A percentile compares a stretch with the other conserved stretches of the same genome.
phyloP scores from a whole-genome alignment of 306 rosid genomes.

The Senna siamea region DNA sequence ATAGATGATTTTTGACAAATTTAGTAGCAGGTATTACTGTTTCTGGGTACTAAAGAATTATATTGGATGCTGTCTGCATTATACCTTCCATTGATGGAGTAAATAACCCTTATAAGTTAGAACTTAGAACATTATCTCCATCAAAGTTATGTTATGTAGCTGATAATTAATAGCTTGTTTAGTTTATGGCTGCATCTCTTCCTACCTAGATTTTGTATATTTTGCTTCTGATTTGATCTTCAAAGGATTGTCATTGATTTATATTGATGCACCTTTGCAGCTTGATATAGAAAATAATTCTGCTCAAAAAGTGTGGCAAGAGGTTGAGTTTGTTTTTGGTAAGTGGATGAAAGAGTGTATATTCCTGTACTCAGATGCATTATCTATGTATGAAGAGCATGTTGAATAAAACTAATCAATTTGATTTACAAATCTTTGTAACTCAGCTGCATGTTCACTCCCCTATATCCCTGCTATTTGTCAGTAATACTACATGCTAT shows the following conservation, averaged over 20 bases:
- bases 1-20: conserved; percentile 16
- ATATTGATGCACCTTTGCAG: conserved; percentile 56
- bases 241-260: conserved; percentile 19
- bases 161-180: not conserved
- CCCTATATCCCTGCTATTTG: conserved; percentile 23
- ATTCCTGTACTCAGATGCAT: conserved; percentile 1
- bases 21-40: conserved; percentile 15
- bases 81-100: conserved; percentile 6
- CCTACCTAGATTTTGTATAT: conserved; percentile 6
- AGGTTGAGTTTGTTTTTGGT: conserved; percentile 84
- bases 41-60: not conserved
- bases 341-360: conserved; percentile 44
- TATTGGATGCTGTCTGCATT: not conserved
- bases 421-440: not conserved
- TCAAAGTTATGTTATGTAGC: not conserved
- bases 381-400: conserved; percentile 2
- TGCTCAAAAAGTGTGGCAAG: conserved; percentile 86
- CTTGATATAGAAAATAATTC: conserved; percentile 82
- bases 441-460: conserved; percentile 32
- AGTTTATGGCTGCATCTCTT: conserved; percentile 21
- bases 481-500: conserved; percentile 6
- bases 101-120: conserved; percentile 1
- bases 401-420: conserved; percentile 5
- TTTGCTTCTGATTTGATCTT: conserved; percentile 15
- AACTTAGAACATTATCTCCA: not conserved